Percentiles rank a stretch among this genome's conserved stretches.
Conservation (phyloP, 805 yeast species). For the Candida sakaeoensis region DNA sequence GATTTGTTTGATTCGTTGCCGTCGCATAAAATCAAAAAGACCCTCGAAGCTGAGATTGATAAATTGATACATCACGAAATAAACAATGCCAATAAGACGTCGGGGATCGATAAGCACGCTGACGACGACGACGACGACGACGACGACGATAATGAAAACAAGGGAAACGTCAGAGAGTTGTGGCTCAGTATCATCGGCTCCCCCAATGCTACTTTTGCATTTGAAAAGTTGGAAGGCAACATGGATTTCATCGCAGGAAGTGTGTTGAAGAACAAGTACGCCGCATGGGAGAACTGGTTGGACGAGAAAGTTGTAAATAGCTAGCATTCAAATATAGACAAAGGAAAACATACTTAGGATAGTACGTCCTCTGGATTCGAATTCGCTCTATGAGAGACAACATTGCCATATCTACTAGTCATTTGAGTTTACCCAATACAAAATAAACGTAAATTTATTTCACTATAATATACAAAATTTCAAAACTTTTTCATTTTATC, state of each 20-base stretch:
- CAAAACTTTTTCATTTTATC: background rate
- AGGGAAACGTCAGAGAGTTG: slow-evolving; percentile 44
- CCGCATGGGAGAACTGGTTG: slow-evolving; percentile 74
- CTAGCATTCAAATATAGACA: background rate
- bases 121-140: slow-evolving; percentile 40
- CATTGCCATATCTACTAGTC: too few species aligned
- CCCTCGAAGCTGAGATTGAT: slow-evolving; percentile 63
- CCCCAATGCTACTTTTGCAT: slow-evolving; percentile 46
- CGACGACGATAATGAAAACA: slow-evolving; percentile 25
- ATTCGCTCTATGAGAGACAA: too few species aligned
- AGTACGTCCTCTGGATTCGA: too few species aligned
- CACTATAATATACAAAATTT: slow-evolving; percentile 1
- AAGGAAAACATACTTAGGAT: too few species aligned
- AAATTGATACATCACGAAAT: slow-evolving; percentile 46
- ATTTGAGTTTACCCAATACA: too few species aligned
- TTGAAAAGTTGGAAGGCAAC: slow-evolving; percentile 68
- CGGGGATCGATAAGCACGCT: slow-evolving; percentile 33
- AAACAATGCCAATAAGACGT: slow-evolving; percentile 32
- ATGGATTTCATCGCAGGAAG: slow-evolving; percentile 73
- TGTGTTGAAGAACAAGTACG: slow-evolving; percentile 52
- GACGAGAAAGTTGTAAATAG: slow-evolving; percentile 66
- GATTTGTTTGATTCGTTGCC: slow-evolving; percentile 86
- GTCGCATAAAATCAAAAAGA: slow-evolving; percentile 50
- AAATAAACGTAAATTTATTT: background rate
- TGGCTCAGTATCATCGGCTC: slow-evolving; percentile 37